Evolutionary conservation across 2,329 filamentous ascomycete species (phyloP).

Genomic region (Fusarium compactum): DNA sequence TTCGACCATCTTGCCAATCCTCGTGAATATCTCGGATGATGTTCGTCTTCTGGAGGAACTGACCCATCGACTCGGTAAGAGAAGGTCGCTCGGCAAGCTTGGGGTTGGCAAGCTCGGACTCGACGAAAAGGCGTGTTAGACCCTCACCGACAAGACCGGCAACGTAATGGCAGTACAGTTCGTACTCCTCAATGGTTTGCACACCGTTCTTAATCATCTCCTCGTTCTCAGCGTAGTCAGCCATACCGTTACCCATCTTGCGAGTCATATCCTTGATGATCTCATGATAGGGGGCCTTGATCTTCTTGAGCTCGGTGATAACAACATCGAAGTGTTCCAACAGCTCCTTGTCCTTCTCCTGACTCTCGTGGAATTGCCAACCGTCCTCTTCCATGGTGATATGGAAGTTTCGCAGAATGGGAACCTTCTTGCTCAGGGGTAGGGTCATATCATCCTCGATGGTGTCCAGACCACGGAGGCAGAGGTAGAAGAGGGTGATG

Average conservation of each 20-base stretch:
- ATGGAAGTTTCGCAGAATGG: conserved; percentile 85
- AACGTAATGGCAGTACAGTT: conserved; percentile 97
- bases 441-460: conserved; percentile 99
- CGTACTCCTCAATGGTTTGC: conserved; percentile 87
- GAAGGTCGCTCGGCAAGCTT: conserved; percentile 81
- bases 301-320: conserved; percentile 85
- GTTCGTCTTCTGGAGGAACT: conserved; percentile 98
- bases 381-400: conserved; percentile 82
- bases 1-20: conserved; percentile 86
- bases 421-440: conserved; percentile 82
- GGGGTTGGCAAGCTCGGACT: conserved; percentile 86
- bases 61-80: conserved; percentile 94
- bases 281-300: conserved; percentile 84
- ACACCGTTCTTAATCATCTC: conserved; percentile 85
- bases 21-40: conserved; percentile 97
- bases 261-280: conserved; percentile 94
- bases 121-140: conserved; percentile 88
- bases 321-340: conserved; percentile 93
- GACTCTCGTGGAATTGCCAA: conserved; percentile 89
- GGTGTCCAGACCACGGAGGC: conserved; percentile 93
- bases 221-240: conserved; percentile 89
- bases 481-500: conserved; percentile 91
- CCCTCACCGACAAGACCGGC: conserved; percentile 98
- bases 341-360: conserved; percentile 94
- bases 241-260: conserved; percentile 99